Evolutionary conservation across 805 yeast species (phyloP).

Genomic region (Barnettozyma siamensis): DNA sequence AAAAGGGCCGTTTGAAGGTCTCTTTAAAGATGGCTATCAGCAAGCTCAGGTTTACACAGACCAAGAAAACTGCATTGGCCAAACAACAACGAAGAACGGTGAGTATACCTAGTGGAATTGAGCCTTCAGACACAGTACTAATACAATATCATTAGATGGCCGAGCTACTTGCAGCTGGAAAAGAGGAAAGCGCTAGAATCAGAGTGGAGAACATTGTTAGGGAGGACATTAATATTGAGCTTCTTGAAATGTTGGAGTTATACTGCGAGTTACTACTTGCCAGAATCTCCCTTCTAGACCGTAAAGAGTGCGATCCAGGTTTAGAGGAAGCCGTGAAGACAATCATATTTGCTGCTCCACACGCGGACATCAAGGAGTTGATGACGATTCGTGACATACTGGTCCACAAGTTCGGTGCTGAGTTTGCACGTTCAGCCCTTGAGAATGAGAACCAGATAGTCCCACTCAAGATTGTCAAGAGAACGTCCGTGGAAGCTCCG

Average conservation of each 20-base stretch:
- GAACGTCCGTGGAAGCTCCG: conserved; percentile 69
- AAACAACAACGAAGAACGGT: conserved; percentile 62
- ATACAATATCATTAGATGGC: conserved; percentile 43
- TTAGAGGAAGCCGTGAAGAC: conserved; percentile 64
- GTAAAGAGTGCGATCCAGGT: conserved; percentile 25
- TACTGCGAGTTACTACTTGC: conserved; percentile 80
- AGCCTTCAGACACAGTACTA: too few relatives aligned
- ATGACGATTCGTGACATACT: conserved; percentile 55
- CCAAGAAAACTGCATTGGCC: conserved; percentile 64
- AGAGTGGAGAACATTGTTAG: conserved; percentile 80
- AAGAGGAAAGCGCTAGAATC: conserved; percentile 77
- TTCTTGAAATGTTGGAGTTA: conserved; percentile 71
- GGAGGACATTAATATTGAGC: conserved; percentile 74
- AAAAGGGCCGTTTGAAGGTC: conserved; percentile 27
- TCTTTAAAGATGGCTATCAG: conserved; percentile 59
- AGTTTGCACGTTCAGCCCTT: conserved; percentile 44
- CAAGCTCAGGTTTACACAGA: conserved; percentile 61
- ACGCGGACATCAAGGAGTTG: conserved; percentile 74
- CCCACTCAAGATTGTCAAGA: conserved; percentile 58
- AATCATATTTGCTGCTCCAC: conserved; percentile 61
- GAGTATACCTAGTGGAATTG: conserved; percentile 1
- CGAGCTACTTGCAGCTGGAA: conserved; percentile 60
- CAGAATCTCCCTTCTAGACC: conserved; percentile 54
- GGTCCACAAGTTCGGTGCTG: conserved; percentile 58
- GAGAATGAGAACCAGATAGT: conserved; percentile 48